Base-by-base conservation (phyloP, 805 yeast species). In the Metschnikowia baotianmanensis region DNA sequence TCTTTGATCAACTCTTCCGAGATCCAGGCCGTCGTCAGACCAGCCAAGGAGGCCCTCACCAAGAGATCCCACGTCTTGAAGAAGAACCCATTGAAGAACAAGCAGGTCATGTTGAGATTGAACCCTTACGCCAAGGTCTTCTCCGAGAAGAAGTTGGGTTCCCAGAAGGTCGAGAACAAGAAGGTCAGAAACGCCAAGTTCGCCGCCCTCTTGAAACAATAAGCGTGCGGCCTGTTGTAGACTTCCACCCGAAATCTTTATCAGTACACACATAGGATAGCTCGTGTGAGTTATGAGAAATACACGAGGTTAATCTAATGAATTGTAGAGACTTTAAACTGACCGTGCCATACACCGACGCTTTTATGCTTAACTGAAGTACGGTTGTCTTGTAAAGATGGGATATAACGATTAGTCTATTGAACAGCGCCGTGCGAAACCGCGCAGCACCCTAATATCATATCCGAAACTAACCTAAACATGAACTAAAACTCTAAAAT, bases 111-210 rank as follows among this genome's bases (percentile, higher is more conserved):
- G 71, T 83, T 89, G 74, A 88, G 97, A 82, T 85, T 93, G 74
- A 93, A 93, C 96, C 99, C 99, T 60, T 93, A 93, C 83, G 98
- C 99, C 64, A 88, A 87, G 85, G 95, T 91, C 62, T 91, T 82
- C 78, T 67, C 96, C 63, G 89, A 85, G 72, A 82, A 88, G 79
- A 87, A 87, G 77, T 77, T 83, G 59, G 96, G 95, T 65, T 82
- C 90, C 58, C 74, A 73, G 68, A 86, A 86, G 82, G 84, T 72
- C 69, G 82, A 74, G 58, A 71, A 74, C 71, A 48, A 79, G 57
- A 67, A 74, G 64, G 76, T 77, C 34, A 73, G 72, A 67, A 83
- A 86, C 68, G 80, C 87, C 56, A 75, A 83, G 74, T 83, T 84
- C 77, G 65, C 74, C 55, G 72, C 76, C 59, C 80, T 80, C 58